These are phyloP conservation scores for Pleurotus platypus DNA, from an alignment of 768 basidiomycete genomes.

Conservation along the genomic window DNA sequence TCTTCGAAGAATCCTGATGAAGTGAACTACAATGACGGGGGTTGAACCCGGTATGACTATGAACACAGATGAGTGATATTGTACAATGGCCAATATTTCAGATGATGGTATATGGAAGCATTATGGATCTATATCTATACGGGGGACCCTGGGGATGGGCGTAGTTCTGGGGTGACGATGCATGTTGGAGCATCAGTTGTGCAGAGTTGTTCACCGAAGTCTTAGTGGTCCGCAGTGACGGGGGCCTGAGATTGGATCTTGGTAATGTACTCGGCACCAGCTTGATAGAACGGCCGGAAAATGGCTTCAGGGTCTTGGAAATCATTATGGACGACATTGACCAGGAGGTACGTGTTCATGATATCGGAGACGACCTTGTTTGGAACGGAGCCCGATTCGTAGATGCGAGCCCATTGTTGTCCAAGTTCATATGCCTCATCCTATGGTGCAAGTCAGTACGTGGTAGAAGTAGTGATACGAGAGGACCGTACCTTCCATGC, in stretches of 20 bases:
- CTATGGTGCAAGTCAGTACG: constrained; percentile 30
- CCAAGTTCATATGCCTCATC: constrained; percentile 96
- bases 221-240: constrained; percentile 10
- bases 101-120: constrained; percentile 8
- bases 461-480: background rate
- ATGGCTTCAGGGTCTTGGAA: constrained; percentile 84
- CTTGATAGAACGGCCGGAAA: constrained; percentile 82
- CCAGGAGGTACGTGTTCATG: constrained; percentile 82
- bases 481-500: constrained; percentile 79
- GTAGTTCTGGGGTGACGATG: background rate
- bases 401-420: constrained; percentile 84
- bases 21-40: constrained; percentile 49
- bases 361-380: constrained; percentile 71
- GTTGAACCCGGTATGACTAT: constrained; percentile 75
- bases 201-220: too few species aligned
- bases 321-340: constrained; percentile 96
- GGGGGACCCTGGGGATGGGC: constrained; percentile 10
- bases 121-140: background rate
- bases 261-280: constrained; percentile 58
- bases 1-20: too few species aligned
- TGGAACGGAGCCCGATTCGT: constrained; percentile 73
- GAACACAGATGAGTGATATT: constrained; percentile 22
- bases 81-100: constrained; percentile 20
- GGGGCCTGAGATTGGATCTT: constrained; percentile 27
- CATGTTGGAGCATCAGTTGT: constrained; percentile 9